Evolutionary conservation across 2,329 filamentous ascomycete species (phyloP), one percentile per base, ranked within the genome.

Genomic region (Phaeophleospora eucalypticola): DNA sequence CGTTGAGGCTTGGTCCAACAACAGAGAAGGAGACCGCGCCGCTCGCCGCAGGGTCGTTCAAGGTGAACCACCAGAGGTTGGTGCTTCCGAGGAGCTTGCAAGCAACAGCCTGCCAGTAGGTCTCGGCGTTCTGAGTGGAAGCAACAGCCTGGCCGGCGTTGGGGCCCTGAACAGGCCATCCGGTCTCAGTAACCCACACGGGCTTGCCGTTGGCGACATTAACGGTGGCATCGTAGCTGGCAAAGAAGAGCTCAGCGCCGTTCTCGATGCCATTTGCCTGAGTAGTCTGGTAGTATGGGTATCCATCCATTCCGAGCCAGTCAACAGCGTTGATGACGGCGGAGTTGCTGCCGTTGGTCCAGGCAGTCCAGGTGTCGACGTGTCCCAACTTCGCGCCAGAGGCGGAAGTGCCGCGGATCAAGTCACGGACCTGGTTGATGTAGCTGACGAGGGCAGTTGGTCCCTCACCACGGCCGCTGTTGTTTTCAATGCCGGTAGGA

Each of bases 181-280:
- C 89, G 12, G 87, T 91, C 76, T 95, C 45, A 17, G 88, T 91
- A 52, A 94, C 78, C 87, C 87, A 93, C 58, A 95, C 79, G 16
- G 79, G 73, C 76, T 89, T 90, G 63, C 78, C 79, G 21, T 76
- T 72, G 36, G 80, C 76, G 36, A 74, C 82, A n/a, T 64, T 68
- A 52, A 77, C 68, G 27, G 84, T 86, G 48, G 76, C 73, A 38
- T 74, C 68, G 34, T 85, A 72, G 14, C 87, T 83, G 12, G 77
- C 74, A 62, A 83, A 72, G 73, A 93, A 91, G 41, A 89, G 79
- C n/a, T 66, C 59, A 59, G 80, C 79, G 58, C 77, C 83, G 53
- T 82, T 76, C 1, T 72, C 74, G 60, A 94, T 83, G 58, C 68
- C 69, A 71, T 89, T 89, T 60, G 73, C 58, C 65, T 79, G 73